Base-by-base conservation (phyloP, 2,329 filamentous ascomycete genomes). In the Stachybotrys chlorohalonatus region DNA sequence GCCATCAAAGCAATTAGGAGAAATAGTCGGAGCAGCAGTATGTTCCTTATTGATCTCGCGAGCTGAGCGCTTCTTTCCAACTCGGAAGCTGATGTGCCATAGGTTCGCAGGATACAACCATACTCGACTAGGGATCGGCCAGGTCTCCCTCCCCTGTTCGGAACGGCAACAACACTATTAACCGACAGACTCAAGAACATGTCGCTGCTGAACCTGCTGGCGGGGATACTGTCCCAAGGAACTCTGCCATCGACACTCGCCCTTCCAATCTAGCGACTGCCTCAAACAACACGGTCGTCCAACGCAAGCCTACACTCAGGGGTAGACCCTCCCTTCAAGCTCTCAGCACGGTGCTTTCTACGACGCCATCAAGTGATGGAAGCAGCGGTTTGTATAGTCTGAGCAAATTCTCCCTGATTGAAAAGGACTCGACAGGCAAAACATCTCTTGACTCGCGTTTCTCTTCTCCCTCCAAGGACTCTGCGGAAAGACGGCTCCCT, bases 391-490 rank as follows among this genome's bases (percentile, higher is more conserved):
- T 56, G 39, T 68, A 67, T 9, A 56, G 58, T 31, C 67, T 63
- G 51, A 62, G 60, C 39, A 64, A 62, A 48, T 54, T 58, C 45
- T 68, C 63, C 11, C 57, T 55, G 17, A 24, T 55, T 1, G 61
- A 57, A 7, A 62, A 66, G 32, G 59, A 59, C 47, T 66, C 64
- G 13, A 69, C 69, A 0, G 58, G 59, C n/a, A 70, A 68, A 51
- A 68, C 66, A 0, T 72, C 68, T 11, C n/a, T 68, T 5, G 68
- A 72, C 39, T 70, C 70, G 8, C 57, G 60, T 8, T 52, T 63
- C 15, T 65, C 64, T 4, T 54, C 59, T 4, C 56, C 58, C 5
- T 58, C 59, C 31, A 64, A 63, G 50, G 59, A 60, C 39, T 57
- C 56, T 30, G 36, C 58, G 31, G 62, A 59, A 32, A 64, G 63